Conservation (phyloP, 208 protist species). For the Vickermania ingenoplastis region DNA sequence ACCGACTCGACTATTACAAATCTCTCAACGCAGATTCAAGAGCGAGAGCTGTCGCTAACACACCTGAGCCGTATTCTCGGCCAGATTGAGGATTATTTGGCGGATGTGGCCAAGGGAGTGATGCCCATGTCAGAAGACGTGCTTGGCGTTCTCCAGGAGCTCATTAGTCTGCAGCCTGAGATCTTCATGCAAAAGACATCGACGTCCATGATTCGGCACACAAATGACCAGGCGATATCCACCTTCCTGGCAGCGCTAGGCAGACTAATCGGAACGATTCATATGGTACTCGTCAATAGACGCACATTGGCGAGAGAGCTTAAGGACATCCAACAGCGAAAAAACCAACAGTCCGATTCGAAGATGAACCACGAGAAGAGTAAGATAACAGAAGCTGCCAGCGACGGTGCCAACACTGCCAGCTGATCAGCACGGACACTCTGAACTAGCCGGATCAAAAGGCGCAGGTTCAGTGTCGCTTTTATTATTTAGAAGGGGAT, state of each 20-base stretch:
- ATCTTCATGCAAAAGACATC: slow-evolving; percentile 77
- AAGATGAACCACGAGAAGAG: slow-evolving; percentile 44
- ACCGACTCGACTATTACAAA: slow-evolving; percentile 94
- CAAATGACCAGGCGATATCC: slow-evolving; percentile 76
- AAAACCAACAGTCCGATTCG: slow-evolving; percentile 42
- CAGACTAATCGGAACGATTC: slow-evolving; percentile 68
- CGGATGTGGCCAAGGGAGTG: slow-evolving; percentile 55
- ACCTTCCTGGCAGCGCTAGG: slow-evolving; percentile 79
- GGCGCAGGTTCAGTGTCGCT: no score
- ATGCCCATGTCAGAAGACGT: slow-evolving; percentile 83
- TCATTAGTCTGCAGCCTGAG: slow-evolving; percentile 80
- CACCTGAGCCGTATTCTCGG: slow-evolving; percentile 84
- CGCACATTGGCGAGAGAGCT: slow-evolving; percentile 70
- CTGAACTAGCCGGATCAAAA: no score
- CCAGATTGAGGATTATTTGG: slow-evolving; percentile 89
- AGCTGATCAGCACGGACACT: slow-evolving; percentile 3
- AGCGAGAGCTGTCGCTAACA: slow-evolving; percentile 90
- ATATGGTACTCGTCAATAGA: slow-evolving; percentile 81
- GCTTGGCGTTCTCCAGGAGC: slow-evolving; percentile 79
- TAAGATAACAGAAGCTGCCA: slow-evolving; percentile 38
- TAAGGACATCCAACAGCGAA: slow-evolving; percentile 42
- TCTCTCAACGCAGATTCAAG: slow-evolving; percentile 91
- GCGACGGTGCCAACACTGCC: no score
- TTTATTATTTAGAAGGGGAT: no score
- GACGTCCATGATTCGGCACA: slow-evolving; percentile 78